Evolutionary conservation across 2,329 filamentous ascomycete species (phyloP).

Genomic region (Cladophialophora carrionii): DNA sequence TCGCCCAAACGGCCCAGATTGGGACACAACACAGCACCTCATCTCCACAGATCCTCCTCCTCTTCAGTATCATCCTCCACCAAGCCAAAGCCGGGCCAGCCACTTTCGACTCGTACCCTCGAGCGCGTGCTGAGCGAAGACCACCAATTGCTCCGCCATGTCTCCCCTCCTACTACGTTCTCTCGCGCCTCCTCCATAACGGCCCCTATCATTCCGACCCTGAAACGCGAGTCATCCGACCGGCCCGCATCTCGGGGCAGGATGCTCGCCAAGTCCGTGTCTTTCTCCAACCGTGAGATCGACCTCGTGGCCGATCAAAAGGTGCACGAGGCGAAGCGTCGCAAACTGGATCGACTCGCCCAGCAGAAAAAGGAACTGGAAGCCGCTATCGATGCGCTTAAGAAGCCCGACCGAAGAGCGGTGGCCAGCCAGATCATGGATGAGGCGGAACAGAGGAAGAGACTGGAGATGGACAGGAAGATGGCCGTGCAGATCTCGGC

Average conservation of each 20-base stretch:
- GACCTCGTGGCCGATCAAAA: constrained; percentile 52
- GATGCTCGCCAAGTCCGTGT: constrained; percentile 51
- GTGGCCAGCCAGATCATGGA: constrained; percentile 52
- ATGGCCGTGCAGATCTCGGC: constrained; percentile 54
- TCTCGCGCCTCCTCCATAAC: constrained; percentile 47
- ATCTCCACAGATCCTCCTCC: constrained; percentile 57
- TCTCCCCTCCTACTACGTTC: constrained; percentile 46
- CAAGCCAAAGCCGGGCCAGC: constrained; percentile 41
- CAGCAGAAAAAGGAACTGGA: constrained; percentile 55
- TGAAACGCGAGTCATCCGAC: constrained; percentile 50
- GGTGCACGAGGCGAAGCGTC: constrained; percentile 51
- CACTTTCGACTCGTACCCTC: constrained; percentile 45
- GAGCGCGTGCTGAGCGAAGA: constrained; percentile 54
- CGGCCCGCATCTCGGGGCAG: constrained; percentile 46
- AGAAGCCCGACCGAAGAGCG: constrained; percentile 53
- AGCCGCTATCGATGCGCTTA: constrained; percentile 52
- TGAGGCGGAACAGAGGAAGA: constrained; percentile 46
- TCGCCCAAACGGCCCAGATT: constrained; percentile 43
- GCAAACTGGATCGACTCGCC: constrained; percentile 50
- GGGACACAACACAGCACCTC: constrained; percentile 19
- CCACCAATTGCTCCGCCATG: constrained; percentile 40
- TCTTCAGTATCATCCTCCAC: constrained; percentile 47
- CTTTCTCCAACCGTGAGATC: constrained; percentile 54
- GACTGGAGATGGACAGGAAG: constrained; percentile 41
- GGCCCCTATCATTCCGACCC: constrained; percentile 43